These are phyloP conservation scores for Selenicereus undatus DNA, from an alignment of 148 eudicot species.

Conservation along the genomic window DNA sequence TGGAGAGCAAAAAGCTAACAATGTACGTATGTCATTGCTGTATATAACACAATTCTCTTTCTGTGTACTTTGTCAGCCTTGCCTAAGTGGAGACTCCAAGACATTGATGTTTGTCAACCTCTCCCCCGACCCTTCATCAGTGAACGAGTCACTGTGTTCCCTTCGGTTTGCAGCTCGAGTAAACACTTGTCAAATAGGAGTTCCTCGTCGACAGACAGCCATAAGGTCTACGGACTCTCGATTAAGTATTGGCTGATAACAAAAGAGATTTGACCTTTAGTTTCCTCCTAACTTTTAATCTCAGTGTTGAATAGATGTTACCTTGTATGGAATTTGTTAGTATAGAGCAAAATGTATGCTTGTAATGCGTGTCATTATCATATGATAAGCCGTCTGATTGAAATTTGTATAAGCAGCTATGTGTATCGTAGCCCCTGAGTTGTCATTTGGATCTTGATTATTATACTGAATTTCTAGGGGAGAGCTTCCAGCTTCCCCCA, in stretches of 20 bases:
- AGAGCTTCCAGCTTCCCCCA: slow-evolving; percentile 27
- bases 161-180: slow-evolving; percentile 73
- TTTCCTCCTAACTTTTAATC: slow-evolving; percentile 14
- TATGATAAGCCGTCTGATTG: slow-evolving; percentile 16
- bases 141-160: slow-evolving; percentile 61
- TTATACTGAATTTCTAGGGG: slow-evolving; percentile 14
- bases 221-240: slow-evolving; percentile 53
- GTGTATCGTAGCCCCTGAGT: neutral
- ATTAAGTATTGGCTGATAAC: slow-evolving; percentile 49
- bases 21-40: neutral
- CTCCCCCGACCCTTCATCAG: slow-evolving; percentile 64
- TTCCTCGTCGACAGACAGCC: slow-evolving; percentile 66
- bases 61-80: slow-evolving; percentile 42
- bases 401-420: slow-evolving; percentile 26
- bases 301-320: slow-evolving; percentile 18
- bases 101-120: slow-evolving; percentile 75
- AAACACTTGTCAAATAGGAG: slow-evolving; percentile 70
- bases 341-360: slow-evolving; percentile 16
- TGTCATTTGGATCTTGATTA: slow-evolving; percentile 8
- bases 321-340: slow-evolving; percentile 18
- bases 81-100: slow-evolving; percentile 76
- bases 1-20: neutral
- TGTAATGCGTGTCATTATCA: slow-evolving; percentile 16
- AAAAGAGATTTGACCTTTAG: neutral
- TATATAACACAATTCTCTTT: neutral